Conservation (phyloP, 768 basidiomycete species). For the Suillus bovinus region DNA sequence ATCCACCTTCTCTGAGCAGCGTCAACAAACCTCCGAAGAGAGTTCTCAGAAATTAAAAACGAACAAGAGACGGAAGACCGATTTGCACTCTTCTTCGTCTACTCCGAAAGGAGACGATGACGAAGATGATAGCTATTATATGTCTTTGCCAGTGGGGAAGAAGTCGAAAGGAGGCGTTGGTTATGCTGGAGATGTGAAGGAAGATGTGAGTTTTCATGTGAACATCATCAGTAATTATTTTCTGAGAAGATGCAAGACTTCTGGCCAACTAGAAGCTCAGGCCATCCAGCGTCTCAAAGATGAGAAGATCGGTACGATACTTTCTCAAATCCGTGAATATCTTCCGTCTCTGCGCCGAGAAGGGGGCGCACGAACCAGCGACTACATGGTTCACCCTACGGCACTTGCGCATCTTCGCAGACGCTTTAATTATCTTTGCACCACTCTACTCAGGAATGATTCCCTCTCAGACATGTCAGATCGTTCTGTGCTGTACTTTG, state of each 20-base stretch:
- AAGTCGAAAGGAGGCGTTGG: conserved; percentile 81
- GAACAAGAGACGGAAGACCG: conserved; percentile 44
- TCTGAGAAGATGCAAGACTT: conserved; percentile 48
- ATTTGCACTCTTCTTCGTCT: conserved; percentile 25
- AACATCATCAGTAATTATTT: neutral
- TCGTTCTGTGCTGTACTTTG: conserved; percentile 80
- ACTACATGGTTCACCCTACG: conserved; percentile 91
- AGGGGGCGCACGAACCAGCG: conserved; percentile 79
- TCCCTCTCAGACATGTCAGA: conserved; percentile 95
- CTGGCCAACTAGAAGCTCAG: conserved; percentile 79
- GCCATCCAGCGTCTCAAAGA: conserved; percentile 75
- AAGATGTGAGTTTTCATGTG: conserved; percentile 66
- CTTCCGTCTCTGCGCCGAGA: conserved; percentile 78
- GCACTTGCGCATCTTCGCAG: conserved; percentile 88
- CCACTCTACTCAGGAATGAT: conserved; percentile 85
- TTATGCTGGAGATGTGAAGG: conserved; percentile 80
- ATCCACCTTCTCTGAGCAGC: conserved; percentile 61
- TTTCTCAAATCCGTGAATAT: conserved; percentile 75
- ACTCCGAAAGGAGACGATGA: conserved; percentile 44
- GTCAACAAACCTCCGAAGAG: conserved; percentile 34
- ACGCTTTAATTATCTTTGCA: conserved; percentile 87
- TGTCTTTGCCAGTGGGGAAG: conserved; percentile 47
- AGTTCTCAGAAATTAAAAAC: conserved; percentile 29
- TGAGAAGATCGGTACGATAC: conserved; percentile 64
- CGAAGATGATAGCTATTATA: conserved; percentile 53